Percentiles rank a stretch among this genome's conserved stretches.
These are phyloP conservation scores for Fusarium multiceps DNA, from an alignment of 2,329 filamentous ascomycete genomes.

Conservation along the genomic window DNA sequence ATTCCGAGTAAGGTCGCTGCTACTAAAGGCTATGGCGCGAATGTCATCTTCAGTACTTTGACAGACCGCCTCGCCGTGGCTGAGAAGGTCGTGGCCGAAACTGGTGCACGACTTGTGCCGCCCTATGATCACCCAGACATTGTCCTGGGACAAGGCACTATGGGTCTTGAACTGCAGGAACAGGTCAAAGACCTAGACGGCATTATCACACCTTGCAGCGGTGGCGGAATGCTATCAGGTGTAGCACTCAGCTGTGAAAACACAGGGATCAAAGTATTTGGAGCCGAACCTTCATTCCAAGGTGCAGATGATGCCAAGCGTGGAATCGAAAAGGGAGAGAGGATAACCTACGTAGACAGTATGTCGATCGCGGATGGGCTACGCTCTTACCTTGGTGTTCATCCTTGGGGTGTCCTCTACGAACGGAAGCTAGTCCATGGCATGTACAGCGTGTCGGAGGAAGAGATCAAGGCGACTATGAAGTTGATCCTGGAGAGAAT, in stretches of 20 bases:
- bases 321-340: not conserved
- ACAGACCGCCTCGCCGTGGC: not conserved
- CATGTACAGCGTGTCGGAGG: constrained; percentile 4
- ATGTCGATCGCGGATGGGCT: not conserved
- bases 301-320: constrained; percentile 9
- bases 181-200: not conserved
- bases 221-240: not conserved
- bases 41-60: not conserved
- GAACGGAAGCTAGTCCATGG: not conserved
- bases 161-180: not conserved
- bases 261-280: not conserved
- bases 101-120: not conserved
- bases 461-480: not conserved
- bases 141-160: not conserved
- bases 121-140: not conserved
- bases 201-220: not conserved
- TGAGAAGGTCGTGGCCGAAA: not conserved
- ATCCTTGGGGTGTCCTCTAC: not conserved
- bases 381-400: not conserved
- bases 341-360: not conserved
- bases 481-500: not conserved
- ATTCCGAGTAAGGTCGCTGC: constrained; percentile 3
- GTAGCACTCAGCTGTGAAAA: constrained; percentile 1
- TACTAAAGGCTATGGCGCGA: not conserved
- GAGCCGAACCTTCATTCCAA: not conserved